phyloP scores from a whole-genome alignment of 345 rosid species.

The Melaleuca quinquenervia region DNA sequence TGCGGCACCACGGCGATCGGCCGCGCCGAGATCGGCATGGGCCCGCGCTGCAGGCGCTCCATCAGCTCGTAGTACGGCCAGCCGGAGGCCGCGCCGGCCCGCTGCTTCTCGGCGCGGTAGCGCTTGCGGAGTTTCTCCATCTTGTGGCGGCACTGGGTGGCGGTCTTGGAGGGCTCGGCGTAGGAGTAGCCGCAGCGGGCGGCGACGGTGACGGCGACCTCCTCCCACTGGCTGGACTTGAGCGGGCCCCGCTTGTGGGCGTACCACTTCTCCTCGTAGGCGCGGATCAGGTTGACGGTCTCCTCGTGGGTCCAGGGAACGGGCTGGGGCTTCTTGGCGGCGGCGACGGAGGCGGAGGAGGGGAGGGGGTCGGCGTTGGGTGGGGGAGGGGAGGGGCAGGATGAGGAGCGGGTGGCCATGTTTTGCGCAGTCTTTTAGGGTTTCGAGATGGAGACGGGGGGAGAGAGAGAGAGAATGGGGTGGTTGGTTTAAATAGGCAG shows the following conservation, averaged over 20 bases:
- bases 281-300: constrained; percentile 48
- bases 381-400: constrained; percentile 3
- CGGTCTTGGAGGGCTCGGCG: constrained; percentile 26
- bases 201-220: constrained; percentile 50
- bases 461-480: not conserved
- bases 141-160: constrained; percentile 74
- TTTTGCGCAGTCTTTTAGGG: not conserved
- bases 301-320: constrained; percentile 66
- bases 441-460: not conserved
- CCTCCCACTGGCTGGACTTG: constrained; percentile 67
- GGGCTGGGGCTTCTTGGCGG: constrained; percentile 41
- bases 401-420: not conserved
- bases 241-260: constrained; percentile 53
- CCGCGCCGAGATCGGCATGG: constrained; percentile 44
- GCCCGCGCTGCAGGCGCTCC: constrained; percentile 61
- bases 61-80: constrained; percentile 65
- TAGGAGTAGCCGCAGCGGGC: constrained; percentile 49
- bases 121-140: constrained; percentile 81
- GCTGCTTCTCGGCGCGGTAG: constrained; percentile 45
- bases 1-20: constrained; percentile 28
- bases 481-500: not conserved
- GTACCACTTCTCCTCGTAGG: constrained; percentile 65
- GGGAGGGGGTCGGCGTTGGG: not conserved
- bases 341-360: not conserved
- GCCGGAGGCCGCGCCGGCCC: constrained; percentile 9